Base-by-base conservation (phyloP, 75 land plant genomes). In the Picea glauca region DNA sequence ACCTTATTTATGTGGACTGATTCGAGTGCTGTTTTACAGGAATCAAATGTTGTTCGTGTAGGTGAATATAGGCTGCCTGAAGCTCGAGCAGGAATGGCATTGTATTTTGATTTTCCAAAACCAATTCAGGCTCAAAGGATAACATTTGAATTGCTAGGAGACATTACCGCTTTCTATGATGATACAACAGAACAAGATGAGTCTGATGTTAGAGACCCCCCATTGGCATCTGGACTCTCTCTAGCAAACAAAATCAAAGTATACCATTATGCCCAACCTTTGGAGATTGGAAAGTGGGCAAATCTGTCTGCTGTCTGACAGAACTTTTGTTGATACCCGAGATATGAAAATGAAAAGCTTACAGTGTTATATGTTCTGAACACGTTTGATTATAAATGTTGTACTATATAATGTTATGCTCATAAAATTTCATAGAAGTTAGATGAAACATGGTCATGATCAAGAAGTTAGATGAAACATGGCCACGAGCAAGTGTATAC, bases 71-170 rank as follows among this genome's bases (percentile, higher is more conserved):
- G 93, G 60, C 26, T 97, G 77, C 99, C 99, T 74, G 93, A 90
- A 73, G 89, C 88, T 1, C 84, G 82, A 74, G 58, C 86, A 20
- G 95, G 92, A 72, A 91, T 89, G 38, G 78, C 88, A 11, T 78
- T 97, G 58, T 97, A 97, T 78, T 94, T 95, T 83, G 99, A 97
- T 81, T 95, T 97, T 73, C 89, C 88, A 38, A 81, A 74, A 35
- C 87, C 81, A 21, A 82, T 95, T 60, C 80, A 85, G 32, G 86
- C 94, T 57, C 79, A 84, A 17, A 67, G 81, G 8, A 76, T 97
- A 12, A 78, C 72, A n/a, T 97, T 94, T 79, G 88, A 85, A 78
- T 89, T 97, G 17, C 77, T 91, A 46, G 99, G 99, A 54, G 95
- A 97, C 76, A 76, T 97, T 40, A 86, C 96, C 46, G 92, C 95